These are phyloP conservation scores for Cordyceps militaris DNA, from an alignment of 2,329 filamentous ascomycete genomes.

Conservation along the genomic window DNA sequence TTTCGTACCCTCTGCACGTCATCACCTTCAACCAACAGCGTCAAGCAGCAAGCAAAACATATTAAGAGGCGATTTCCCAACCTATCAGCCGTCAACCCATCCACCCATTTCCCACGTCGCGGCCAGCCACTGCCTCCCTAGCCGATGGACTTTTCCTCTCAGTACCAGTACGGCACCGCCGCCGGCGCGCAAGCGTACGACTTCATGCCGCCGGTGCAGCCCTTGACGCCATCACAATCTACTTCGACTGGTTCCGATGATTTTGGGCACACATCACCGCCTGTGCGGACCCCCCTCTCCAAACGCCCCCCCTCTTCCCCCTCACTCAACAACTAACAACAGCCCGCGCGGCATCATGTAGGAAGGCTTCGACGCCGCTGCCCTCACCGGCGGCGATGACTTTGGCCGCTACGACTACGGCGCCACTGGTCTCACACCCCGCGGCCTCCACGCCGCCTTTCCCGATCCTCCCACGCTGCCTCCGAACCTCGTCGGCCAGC, in stretches of 20 bases:
- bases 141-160: constrained; percentile 45
- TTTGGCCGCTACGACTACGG: constrained; percentile 41
- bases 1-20: too few relatives aligned
- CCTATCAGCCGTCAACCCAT: not conserved
- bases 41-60: too few relatives aligned
- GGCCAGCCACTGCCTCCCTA: not conserved
- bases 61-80: too few relatives aligned
- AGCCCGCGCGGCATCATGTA: constrained; percentile 23
- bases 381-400: constrained; percentile 33
- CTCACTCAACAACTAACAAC: constrained; percentile 14
- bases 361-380: constrained; percentile 41
- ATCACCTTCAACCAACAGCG: too few relatives aligned
- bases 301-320: not conserved
- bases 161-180: constrained; percentile 34
- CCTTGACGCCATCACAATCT: constrained; percentile 49
- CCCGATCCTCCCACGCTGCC: constrained; percentile 44
- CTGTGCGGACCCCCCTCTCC: constrained; percentile 31
- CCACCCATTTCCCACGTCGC: not conserved
- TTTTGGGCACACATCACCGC: constrained; percentile 46
- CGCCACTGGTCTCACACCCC: constrained; percentile 25
- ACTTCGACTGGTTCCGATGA: constrained; percentile 49
- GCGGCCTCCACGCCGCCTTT: constrained; percentile 23
- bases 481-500: constrained; percentile 31
- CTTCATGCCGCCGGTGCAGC: constrained; percentile 44
- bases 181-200: constrained; percentile 37